Evolutionary conservation across 2,329 filamentous ascomycete species (phyloP).

Genomic region (Plenodomus lindquistii): DNA sequence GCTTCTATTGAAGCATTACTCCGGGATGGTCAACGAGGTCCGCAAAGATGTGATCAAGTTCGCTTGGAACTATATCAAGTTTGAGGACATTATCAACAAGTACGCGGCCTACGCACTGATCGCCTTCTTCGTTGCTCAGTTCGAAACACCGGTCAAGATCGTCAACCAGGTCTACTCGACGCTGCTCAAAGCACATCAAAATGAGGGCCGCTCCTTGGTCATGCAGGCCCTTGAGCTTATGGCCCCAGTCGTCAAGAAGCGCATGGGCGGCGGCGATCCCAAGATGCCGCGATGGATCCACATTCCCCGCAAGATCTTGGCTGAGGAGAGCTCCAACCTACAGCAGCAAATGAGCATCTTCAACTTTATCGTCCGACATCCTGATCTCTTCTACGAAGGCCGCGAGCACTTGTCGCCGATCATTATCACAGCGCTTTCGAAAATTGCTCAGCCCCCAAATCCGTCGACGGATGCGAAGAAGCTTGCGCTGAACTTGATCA

Average conservation of each 20-base stretch:
- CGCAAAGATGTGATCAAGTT: constrained; percentile 99
- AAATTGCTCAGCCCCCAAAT: constrained; percentile 81
- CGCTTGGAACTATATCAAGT: constrained; percentile 91
- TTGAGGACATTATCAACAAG: constrained; percentile 99
- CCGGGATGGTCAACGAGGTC: constrained; percentile 82
- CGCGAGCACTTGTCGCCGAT: constrained; percentile 87
- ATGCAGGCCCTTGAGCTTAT: constrained; percentile 93
- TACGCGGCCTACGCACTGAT: constrained; percentile 97
- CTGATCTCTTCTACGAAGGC: constrained; percentile 91
- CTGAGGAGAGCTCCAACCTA: constrained; percentile 91
- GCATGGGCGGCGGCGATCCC: constrained; percentile 72
- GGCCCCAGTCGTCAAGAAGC: constrained; percentile 88
- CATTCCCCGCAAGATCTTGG: constrained; percentile 84
- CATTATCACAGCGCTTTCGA: constrained; percentile 85
- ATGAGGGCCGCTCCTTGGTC: constrained; percentile 87
- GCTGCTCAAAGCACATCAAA: constrained; percentile 88
- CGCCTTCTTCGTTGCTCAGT: constrained; percentile 95
- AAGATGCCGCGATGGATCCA: constrained; percentile 84
- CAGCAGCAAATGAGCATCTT: constrained; percentile 98
- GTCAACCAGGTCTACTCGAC: constrained; percentile 94
- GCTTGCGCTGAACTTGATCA: constrained; percentile 87
- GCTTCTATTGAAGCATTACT: constrained; percentile 93
- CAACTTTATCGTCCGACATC: constrained; percentile 91
- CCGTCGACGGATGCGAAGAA: constrained; percentile 91
- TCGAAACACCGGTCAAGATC: constrained; percentile 95